Conservation (phyloP, 1,139 yeast genomes). For the Candida freyschussii region DNA sequence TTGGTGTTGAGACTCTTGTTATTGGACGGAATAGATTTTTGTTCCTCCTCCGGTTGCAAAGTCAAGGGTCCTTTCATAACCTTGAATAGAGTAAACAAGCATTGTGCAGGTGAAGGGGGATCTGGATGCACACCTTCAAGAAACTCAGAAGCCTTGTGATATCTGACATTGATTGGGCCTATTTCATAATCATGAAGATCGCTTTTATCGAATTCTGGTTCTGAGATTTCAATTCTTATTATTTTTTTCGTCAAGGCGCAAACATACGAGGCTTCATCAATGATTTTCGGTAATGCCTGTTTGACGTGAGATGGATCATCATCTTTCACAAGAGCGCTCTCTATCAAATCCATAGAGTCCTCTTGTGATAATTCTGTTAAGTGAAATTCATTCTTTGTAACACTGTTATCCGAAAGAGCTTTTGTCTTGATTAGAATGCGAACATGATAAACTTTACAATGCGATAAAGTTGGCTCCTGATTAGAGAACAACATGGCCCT, state of each 20-base stretch:
- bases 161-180: constrained; percentile 36
- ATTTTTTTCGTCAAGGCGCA: constrained; percentile 39
- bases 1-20: constrained; percentile 48
- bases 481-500: constrained; percentile 26
- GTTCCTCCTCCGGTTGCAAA: constrained; percentile 37
- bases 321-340: background rate
- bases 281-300: constrained; percentile 27
- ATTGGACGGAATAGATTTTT: constrained; percentile 48
- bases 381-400: constrained; percentile 30
- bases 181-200: constrained; percentile 37
- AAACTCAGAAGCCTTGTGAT: constrained; percentile 26
- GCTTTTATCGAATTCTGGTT: constrained; percentile 33
- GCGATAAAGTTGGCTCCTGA: constrained; percentile 24
- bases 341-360: constrained; percentile 33
- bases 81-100: constrained; percentile 52
- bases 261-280: constrained; percentile 41
- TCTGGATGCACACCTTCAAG: constrained; percentile 16
- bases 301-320: constrained; percentile 11
- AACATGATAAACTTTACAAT: constrained; percentile 31
- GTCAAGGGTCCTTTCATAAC: constrained; percentile 60
- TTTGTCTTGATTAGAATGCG: constrained; percentile 32
- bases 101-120: constrained; percentile 45
- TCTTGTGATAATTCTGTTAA: constrained; percentile 31
- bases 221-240: constrained; percentile 38
- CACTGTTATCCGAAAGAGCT: constrained; percentile 23